These are phyloP conservation scores for Fusarium sp. DNA, from an alignment of 2,329 filamentous ascomycete genomes.

Conservation along the genomic window DNA sequence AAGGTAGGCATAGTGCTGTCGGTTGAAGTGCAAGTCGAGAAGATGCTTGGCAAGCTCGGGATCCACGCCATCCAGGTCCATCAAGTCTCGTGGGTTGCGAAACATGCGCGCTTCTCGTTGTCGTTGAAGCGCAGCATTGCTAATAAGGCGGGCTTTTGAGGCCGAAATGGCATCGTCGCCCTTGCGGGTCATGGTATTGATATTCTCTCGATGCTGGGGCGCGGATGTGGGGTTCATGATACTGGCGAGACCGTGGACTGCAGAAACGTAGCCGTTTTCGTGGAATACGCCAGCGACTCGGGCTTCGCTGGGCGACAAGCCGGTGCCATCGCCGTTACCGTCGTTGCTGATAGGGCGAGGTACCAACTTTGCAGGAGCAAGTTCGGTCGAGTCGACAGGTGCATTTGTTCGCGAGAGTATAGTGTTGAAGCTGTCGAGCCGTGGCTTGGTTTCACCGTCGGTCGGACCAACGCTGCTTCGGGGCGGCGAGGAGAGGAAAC, in stretches of 20 bases:
- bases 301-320: slow-evolving; percentile 50
- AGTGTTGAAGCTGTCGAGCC: slow-evolving; percentile 40
- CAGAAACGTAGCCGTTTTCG: slow-evolving; percentile 50
- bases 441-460: slow-evolving; percentile 42
- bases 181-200: slow-evolving; percentile 44
- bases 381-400: slow-evolving; percentile 27
- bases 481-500: slow-evolving; percentile 45
- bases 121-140: slow-evolving; percentile 50
- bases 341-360: slow-evolving; percentile 45
- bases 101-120: slow-evolving; percentile 49
- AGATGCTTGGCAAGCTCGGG: slow-evolving; percentile 52
- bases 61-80: slow-evolving; percentile 51
- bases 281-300: slow-evolving; percentile 51
- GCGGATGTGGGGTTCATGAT: slow-evolving; percentile 50
- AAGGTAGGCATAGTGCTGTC: slow-evolving; percentile 52
- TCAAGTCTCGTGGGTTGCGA: slow-evolving; percentile 44
- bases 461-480: slow-evolving; percentile 44
- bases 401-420: slow-evolving; percentile 37
- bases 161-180: slow-evolving; percentile 45
- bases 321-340: slow-evolving; percentile 44
- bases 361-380: slow-evolving; percentile 32
- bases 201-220: slow-evolving; percentile 46
- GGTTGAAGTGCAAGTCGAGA: slow-evolving; percentile 54
- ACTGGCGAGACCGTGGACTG: slow-evolving; percentile 50
- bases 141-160: slow-evolving; percentile 50